These are phyloP conservation scores for Cynanchum wilfordii DNA, from an alignment of 257 asterid species.

Conservation along the genomic window DNA sequence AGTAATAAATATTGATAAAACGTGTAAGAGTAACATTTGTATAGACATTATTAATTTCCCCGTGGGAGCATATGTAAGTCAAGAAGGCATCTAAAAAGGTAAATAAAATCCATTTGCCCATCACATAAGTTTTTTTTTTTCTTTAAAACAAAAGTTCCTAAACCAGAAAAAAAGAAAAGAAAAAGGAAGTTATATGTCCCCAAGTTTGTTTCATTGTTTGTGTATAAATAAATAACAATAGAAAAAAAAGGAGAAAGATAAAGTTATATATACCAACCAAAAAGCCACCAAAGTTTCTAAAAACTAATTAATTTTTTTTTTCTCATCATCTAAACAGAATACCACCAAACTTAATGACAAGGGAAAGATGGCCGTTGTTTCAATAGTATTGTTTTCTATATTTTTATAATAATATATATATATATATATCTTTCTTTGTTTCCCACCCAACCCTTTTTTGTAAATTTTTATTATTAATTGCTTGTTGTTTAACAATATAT, in stretches of 20 bases:
- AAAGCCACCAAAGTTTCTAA: conserved; percentile 2
- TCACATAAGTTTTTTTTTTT: too few relatives aligned
- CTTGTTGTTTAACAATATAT: not conserved
- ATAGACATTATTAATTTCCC: not conserved
- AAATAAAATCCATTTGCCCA: not conserved
- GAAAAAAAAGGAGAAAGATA: not conserved
- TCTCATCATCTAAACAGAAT: conserved; percentile 27
- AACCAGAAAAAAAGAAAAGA: conserved; percentile 7
- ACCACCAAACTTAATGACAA: conserved; percentile 25
- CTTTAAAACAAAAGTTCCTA: not conserved
- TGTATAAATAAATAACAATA: not conserved
- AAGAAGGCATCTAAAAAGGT: not conserved
- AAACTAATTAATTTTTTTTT: not conserved
- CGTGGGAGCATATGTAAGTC: not conserved
- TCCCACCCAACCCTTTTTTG: not conserved
- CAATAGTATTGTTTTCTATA: not conserved
- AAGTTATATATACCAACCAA: not conserved
- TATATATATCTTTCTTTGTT: not conserved
- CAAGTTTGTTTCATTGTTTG: not conserved
- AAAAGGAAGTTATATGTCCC: not conserved
- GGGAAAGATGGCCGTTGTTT: conserved; percentile 33
- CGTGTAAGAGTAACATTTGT: too few relatives aligned
- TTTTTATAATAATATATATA: too few relatives aligned
- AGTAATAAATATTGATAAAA: too few relatives aligned
- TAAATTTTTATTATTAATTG: not conserved